A percentile compares a stretch with the other conserved stretches of the same genome.
phyloP scores from a whole-genome alignment of 345 rosid genomes.

The Psidium friedrichsthalianum region DNA sequence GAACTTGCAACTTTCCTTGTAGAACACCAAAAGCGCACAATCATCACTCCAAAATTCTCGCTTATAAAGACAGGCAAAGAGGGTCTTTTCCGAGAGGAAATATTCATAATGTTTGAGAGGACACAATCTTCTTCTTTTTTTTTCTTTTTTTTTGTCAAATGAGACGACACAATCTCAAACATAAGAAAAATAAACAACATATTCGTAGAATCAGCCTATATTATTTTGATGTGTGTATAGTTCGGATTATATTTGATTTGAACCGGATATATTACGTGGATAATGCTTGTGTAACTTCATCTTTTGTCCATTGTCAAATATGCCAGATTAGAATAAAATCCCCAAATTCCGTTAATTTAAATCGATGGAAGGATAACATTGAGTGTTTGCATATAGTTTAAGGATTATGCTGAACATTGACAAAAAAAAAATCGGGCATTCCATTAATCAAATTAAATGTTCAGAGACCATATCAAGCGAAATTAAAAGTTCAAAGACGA shows the following conservation, averaged over 20 bases:
- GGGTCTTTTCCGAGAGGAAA: neutral
- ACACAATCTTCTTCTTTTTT: too few relatives aligned
- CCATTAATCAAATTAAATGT: neutral
- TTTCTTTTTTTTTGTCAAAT: too few relatives aligned
- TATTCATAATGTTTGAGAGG: neutral
- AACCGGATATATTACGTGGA: neutral
- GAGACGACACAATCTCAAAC: neutral
- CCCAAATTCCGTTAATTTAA: neutral
- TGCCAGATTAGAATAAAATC: neutral
- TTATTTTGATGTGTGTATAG: neutral
- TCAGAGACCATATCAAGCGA: neutral
- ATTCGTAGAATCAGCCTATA: neutral
- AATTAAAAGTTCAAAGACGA: neutral
- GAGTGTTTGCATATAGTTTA: neutral
- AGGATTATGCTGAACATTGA: too few relatives aligned
- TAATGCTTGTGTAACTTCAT: neutral
- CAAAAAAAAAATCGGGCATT: too few relatives aligned
- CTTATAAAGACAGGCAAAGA: neutral
- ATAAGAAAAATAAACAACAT: neutral
- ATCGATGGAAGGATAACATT: neutral
- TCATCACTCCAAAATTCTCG: neutral
- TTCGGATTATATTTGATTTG: neutral
- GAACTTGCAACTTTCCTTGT: slow-evolving; percentile 33
- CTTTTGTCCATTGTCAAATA: neutral
- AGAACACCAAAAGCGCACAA: neutral